Base-by-base conservation (phyloP, 1,139 yeast species). In the Yamadazyma diospyri region DNA sequence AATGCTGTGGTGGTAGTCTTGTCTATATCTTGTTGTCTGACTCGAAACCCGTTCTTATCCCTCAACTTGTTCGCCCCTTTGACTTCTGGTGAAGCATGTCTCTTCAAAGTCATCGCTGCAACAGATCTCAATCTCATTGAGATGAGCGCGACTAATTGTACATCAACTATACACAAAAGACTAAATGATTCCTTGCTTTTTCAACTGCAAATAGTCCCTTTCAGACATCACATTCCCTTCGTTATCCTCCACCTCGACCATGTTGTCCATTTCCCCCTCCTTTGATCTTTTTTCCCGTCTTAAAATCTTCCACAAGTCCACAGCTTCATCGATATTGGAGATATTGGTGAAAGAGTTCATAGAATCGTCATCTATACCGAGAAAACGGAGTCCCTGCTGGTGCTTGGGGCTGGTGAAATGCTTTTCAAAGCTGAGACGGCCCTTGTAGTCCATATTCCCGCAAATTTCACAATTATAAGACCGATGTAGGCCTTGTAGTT, bases 211-310 rank as follows among this genome's bases (percentile, higher is more conserved):
- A 57, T 85, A 89, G 29, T 87, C 92, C 47, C 77, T 76, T 44
- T 79, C 81, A 21, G 83, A 73, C 94, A 92, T 83, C 14, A 87
- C 96, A 53, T 92, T 89, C 6, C 97, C 98, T 20, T 86, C 88
- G 2, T 77, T 81, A 52, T 92, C 97, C 54, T 89, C 97, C 33
- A 88, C 85, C 55, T 89, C 95, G 6, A 81, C 72, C 0, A 79
- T 76, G 40, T 72, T 71, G 37, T 80, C 87, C 14, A 53, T 52
- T 34, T 69, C 69, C 13, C 61, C 67, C 21, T 68, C 70, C 36
- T 57, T 58, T 2, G 49, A 42, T 32, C 72, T 54, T 15, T 56
- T 55, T 23, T 69, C 69, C 25, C 56, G 55, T 40, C 65, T 64
- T 7, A 81, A 42, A 27, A 56, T 61, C 2, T 64, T 61, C 77